Percentiles rank a stretch among this genome's conserved stretches.
phyloP scores from a whole-genome alignment of 768 basidiomycete species.

The Sporobolomyces pararoseus region DNA sequence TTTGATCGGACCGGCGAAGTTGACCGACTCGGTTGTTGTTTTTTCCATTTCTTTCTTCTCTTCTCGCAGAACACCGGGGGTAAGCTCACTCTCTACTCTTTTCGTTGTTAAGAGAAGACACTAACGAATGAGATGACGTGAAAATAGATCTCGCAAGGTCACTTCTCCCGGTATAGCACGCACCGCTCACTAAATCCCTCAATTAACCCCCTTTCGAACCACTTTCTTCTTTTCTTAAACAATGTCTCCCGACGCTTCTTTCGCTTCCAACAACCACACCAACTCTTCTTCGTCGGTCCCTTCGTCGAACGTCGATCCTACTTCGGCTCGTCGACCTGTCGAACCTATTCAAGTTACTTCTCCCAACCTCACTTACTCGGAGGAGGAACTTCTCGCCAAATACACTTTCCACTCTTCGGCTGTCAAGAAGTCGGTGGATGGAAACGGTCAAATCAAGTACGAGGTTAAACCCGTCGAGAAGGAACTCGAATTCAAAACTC shows the following conservation, averaged over 20 bases:
- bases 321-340: slow-evolving; percentile 71
- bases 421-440: slow-evolving; percentile 30
- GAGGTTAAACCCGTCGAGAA: slow-evolving; percentile 73
- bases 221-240: neutral
- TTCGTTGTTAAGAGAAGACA: neutral
- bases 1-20: slow-evolving; percentile 4
- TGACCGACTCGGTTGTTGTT: slow-evolving; percentile 1
- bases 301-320: slow-evolving; percentile 63
- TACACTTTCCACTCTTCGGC: slow-evolving; percentile 71
- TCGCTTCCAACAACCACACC: neutral
- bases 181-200: slow-evolving; percentile 15
- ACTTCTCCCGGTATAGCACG: slow-evolving; percentile 29
- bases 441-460: slow-evolving; percentile 58
- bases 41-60: neutral
- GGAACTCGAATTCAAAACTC: slow-evolving; percentile 85
- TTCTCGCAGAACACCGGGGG: slow-evolving; percentile 10
- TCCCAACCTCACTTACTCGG: slow-evolving; percentile 72
- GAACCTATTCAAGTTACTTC: slow-evolving; percentile 70
- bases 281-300: neutral
- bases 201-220: neutral
- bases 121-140: no score
- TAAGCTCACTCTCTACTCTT: neutral
- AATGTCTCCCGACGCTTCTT: slow-evolving; percentile 33
- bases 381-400: slow-evolving; percentile 76
- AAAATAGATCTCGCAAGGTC: slow-evolving; percentile 33